Conservation (phyloP, 2,329 filamentous ascomycete genomes). For the Apiospora marii region DNA sequence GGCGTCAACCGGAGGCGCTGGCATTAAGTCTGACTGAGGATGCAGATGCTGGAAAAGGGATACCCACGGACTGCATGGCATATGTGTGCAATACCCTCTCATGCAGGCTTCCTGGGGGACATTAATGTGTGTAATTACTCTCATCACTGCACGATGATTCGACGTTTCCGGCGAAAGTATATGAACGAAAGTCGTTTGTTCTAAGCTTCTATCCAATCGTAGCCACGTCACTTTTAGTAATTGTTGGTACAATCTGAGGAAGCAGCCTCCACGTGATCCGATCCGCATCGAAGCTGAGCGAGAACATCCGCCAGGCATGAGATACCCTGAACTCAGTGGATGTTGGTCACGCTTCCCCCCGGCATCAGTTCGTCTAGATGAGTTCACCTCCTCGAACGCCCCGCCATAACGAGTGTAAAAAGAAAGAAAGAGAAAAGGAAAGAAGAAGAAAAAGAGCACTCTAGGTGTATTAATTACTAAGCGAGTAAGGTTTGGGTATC, state of each 20-base stretch:
- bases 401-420: not conserved
- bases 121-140: not conserved
- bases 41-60: not conserved
- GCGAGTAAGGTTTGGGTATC: not conserved
- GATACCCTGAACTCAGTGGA: not conserved
- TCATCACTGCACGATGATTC: not conserved
- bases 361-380: not conserved
- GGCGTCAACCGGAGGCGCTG: conserved; percentile 41
- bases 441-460: not conserved
- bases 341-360: not conserved
- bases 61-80: not conserved
- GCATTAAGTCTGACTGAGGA: conserved; percentile 50
- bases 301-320: not conserved
- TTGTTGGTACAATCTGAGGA: not conserved
- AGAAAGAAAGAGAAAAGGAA: not conserved
- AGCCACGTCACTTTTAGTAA: not conserved
- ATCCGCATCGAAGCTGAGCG: not conserved
- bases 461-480: not conserved
- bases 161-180: not conserved
- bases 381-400: not conserved
- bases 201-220: conserved; percentile 10
- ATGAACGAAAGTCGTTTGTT: not conserved
- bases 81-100: not conserved
- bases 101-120: not conserved
- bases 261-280: not conserved